Conservation (phyloP, 1,139 yeast genomes). For the Suhomyces yuchorum region DNA sequence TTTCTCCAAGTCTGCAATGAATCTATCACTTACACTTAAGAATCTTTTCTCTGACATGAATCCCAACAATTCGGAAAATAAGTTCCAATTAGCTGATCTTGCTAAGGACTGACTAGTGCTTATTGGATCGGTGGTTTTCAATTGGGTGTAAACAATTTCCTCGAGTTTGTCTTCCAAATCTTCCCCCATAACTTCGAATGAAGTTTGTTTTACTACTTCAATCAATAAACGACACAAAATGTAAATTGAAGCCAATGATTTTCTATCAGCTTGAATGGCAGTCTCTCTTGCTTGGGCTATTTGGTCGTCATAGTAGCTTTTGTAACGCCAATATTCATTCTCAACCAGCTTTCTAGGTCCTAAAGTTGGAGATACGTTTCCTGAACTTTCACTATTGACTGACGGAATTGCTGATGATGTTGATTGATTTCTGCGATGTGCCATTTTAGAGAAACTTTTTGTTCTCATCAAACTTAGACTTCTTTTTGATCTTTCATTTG, state of each 20-base stretch:
- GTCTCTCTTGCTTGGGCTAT: constrained; percentile 63
- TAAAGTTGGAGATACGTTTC: not conserved
- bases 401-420: constrained; percentile 26
- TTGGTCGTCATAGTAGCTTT: constrained; percentile 38
- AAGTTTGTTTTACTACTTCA: constrained; percentile 88
- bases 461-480: constrained; percentile 47
- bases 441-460: constrained; percentile 40
- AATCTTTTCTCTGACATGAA: constrained; percentile 86
- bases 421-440: constrained; percentile 45
- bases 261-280: constrained; percentile 83
- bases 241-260: constrained; percentile 82
- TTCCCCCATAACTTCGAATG: constrained; percentile 69
- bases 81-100: constrained; percentile 90
- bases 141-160: constrained; percentile 89
- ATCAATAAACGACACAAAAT: constrained; percentile 91
- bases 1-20: constrained; percentile 89
- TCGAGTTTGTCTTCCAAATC: constrained; percentile 84
- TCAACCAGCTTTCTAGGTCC: constrained; percentile 8
- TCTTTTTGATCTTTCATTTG: constrained; percentile 32
- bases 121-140: constrained; percentile 85
- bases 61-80: constrained; percentile 87
- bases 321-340: constrained; percentile 25
- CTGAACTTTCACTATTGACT: not conserved
- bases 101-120: constrained; percentile 63
- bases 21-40: constrained; percentile 86